phyloP scores from a whole-genome alignment of 768 basidiomycete species.

The Phaffia tasmanica region DNA sequence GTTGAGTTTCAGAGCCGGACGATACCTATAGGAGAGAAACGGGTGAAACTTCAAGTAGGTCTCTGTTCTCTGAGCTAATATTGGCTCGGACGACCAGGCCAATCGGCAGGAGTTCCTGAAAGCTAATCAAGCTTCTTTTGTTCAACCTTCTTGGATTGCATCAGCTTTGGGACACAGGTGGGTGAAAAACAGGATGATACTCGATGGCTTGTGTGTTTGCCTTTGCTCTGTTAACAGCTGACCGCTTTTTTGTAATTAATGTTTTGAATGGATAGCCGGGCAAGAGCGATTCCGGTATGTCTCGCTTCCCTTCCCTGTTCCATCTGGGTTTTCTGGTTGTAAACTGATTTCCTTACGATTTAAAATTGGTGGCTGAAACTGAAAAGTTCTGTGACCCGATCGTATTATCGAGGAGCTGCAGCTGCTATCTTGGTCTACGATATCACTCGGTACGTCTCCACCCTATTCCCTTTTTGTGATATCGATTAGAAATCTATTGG shows the following conservation, averaged over 20 bases:
- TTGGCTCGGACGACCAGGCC: background rate
- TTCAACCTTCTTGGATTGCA: background rate
- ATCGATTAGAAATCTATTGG: background rate
- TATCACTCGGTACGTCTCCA: constrained; percentile 46
- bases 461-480: background rate
- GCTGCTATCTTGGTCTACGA: constrained; percentile 40
- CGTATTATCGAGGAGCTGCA: constrained; percentile 82
- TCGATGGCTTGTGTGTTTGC: too few species aligned
- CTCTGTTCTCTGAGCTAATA: constrained; percentile 1
- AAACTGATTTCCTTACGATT: background rate
- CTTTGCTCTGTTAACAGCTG: too few species aligned
- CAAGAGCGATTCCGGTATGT: constrained; percentile 82
- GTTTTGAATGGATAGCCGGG: constrained; percentile 54
- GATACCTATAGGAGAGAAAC: constrained; percentile 82
- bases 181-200: constrained; percentile 28
- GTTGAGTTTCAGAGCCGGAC: constrained; percentile 96
- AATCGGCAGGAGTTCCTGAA: background rate
- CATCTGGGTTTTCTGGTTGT: background rate
- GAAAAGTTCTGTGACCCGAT: constrained; percentile 73
- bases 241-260: too few species aligned
- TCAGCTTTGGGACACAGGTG: constrained; percentile 55
- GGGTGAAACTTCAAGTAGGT: constrained; percentile 44
- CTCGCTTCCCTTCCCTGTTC: background rate
- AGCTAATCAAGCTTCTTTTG: background rate
- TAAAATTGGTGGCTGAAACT: too few species aligned